These are phyloP conservation scores for Nemophila menziesii DNA, from an alignment of 257 asterid species.

Conservation along the genomic window DNA sequence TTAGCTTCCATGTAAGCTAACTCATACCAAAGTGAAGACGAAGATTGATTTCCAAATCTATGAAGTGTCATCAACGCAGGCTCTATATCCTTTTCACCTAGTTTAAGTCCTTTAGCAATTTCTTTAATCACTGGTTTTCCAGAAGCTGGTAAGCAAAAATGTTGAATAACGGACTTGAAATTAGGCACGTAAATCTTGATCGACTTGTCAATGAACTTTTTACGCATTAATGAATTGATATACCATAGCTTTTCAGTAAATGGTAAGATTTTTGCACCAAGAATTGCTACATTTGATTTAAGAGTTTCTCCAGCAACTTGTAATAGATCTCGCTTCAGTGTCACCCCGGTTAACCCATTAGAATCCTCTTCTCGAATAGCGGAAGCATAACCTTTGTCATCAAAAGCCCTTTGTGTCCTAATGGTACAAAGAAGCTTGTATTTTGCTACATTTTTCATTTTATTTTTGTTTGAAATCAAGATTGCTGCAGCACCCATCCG, in stretches of 20 bases:
- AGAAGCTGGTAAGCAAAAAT: conserved; percentile 71
- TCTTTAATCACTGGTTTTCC: conserved; percentile 59
- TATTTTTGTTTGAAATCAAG: conserved; percentile 37
- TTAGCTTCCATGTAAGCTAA: conserved; percentile 57
- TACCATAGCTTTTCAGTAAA: conserved; percentile 34
- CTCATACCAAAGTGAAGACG: conserved; percentile 75
- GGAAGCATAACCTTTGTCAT: conserved; percentile 46
- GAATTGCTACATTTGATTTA: conserved; percentile 34
- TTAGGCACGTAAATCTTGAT: conserved; percentile 49
- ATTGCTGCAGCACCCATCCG: conserved; percentile 71
- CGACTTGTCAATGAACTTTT: conserved; percentile 29
- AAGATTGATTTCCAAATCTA: conserved; percentile 46
- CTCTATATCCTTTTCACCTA: conserved; percentile 27
- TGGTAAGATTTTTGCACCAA: conserved; percentile 50
- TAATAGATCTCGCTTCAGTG: conserved; percentile 38
- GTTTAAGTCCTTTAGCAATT: conserved; percentile 24
- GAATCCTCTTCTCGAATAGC: conserved; percentile 72
- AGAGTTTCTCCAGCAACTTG: conserved; percentile 74
- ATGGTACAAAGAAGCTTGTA: conserved; percentile 39
- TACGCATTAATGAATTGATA: conserved; percentile 21
- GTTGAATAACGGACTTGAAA: conserved; percentile 55
- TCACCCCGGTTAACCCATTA: conserved; percentile 61
- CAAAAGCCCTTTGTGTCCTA: conserved; percentile 61
- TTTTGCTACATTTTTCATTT: conserved; percentile 27
- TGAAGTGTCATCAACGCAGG: conserved; percentile 46